These are phyloP conservation scores for Pleurotus cornucopiae DNA, from an alignment of 768 basidiomycete genomes.

Conservation along the genomic window DNA sequence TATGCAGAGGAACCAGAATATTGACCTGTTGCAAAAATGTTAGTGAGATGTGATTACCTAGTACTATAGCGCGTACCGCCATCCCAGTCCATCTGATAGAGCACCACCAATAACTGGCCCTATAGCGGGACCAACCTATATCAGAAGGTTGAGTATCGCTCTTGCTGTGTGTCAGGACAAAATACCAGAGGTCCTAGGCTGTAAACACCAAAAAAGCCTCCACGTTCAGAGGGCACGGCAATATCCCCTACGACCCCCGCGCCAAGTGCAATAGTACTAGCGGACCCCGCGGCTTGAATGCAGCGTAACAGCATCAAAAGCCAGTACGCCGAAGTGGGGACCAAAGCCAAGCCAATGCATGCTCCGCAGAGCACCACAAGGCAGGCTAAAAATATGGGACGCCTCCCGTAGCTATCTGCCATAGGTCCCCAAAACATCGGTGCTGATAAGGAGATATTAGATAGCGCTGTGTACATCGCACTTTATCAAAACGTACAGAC, in stretches of 20 bases:
- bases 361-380: conserved; percentile 58
- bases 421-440: conserved; percentile 70
- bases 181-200: conserved; percentile 56
- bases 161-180: conserved; percentile 3
- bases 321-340: conserved; percentile 66
- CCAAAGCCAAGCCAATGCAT: conserved; percentile 57
- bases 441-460: conserved; percentile 25
- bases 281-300: conserved; percentile 73
- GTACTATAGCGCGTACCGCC: conserved; percentile 39
- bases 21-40: conserved; percentile 31
- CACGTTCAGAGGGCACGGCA: conserved; percentile 65
- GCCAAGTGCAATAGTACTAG: conserved; percentile 73
- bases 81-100: conserved; percentile 53
- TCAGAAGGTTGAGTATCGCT: not conserved
- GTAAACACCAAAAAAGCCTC: conserved; percentile 69
- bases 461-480: no score
- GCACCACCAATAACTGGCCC: conserved; percentile 60
- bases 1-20: conserved; percentile 61
- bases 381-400: conserved; percentile 60
- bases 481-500: conserved; percentile 15
- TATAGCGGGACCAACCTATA: conserved; percentile 54
- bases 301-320: conserved; percentile 75
- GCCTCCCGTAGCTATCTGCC: conserved; percentile 60
- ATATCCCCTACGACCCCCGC: conserved; percentile 80
- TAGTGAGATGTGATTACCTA: conserved; percentile 1